Conservation (phyloP, 805 yeast genomes). For the Priceomyces fermenticarens region DNA sequence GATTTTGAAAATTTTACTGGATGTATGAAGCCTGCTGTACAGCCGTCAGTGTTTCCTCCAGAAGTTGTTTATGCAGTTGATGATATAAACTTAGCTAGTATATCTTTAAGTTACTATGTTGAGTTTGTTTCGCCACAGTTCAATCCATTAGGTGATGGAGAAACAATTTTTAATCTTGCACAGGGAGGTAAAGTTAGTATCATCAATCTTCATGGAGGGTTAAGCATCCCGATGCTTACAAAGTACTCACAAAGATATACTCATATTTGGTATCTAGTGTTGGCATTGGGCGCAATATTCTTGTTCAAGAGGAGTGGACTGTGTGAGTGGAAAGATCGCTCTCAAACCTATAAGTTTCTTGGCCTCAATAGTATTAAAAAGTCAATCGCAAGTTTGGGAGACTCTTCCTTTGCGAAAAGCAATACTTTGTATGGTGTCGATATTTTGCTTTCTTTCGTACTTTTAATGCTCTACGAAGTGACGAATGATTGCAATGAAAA, state of each 20-base stretch:
- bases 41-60: conserved; percentile 20
- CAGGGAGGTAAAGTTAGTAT: conserved; percentile 7
- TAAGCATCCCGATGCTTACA: conserved; percentile 17
- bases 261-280: conserved; percentile 20
- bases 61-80: conserved; percentile 12
- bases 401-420: neutral
- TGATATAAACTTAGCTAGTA: conserved; percentile 13
- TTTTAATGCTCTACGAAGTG: conserved; percentile 22
- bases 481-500: conserved; percentile 23
- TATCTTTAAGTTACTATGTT: conserved; percentile 23
- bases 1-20: neutral
- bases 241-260: conserved; percentile 22
- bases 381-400: conserved; percentile 6
- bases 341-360: conserved; percentile 13
- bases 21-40: conserved; percentile 10
- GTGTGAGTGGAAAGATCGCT: conserved; percentile 16
- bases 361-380: conserved; percentile 14
- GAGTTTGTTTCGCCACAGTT: conserved; percentile 25
- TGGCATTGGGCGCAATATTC: conserved; percentile 24
- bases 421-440: conserved; percentile 10
- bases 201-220: conserved; percentile 18
- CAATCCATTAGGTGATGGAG: conserved; percentile 20
- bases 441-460: conserved; percentile 17
- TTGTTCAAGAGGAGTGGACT: conserved; percentile 14
- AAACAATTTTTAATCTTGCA: conserved; percentile 2